Base-by-base conservation (phyloP, 2,329 filamentous ascomycete species). In the Fusarium coicis region DNA sequence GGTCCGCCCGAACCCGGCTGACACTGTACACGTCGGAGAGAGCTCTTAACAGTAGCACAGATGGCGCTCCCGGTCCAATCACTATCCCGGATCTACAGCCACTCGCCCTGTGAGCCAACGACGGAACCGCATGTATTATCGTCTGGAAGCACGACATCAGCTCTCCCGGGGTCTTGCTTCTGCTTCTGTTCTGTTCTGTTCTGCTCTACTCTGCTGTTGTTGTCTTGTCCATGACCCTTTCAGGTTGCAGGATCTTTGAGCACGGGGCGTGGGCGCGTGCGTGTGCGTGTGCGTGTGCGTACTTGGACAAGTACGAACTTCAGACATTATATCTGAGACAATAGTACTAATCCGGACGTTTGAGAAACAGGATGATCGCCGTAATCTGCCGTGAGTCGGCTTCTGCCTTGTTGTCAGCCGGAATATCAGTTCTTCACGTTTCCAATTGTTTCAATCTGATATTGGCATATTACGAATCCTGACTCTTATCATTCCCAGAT, bases 51-150 rank as follows among this genome's bases (percentile, higher is more conserved):
- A 57, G 72, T 75, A 43, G 53, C 37, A 76, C 74, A 59, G 44
- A 47, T 46, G 70, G 55, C 63, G 53, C 39, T 63, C 59, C 68
- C 55, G 53, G 56, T 37, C 75, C 76, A 76, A 76, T 76, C 52
- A 65, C 40, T n/a, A 26, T 30, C 32, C 34, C n/a, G 50, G 18
- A 9, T 43, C 10, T 21, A 28, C 57, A 74, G 76, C 76, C 76
- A 78, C 76, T 78, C 72, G 76, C 70, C 63, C 75, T 55, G 49
- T 36, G 50, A 62, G 57, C 76, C 76, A 78, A 76, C 72, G 61
- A 70, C 56, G 53, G 64, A 50, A 50, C 47, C 46, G 61, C 32
- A 68, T 69, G 70, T 76, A 76, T 78, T 78, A 76, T 78, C 76
- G 76, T 76, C 63, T 66, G 39, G 74, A 68, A 61, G 53, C 66